Conservation (phyloP, 129 eudicot species). For the Saposhnikovia divaricata region DNA sequence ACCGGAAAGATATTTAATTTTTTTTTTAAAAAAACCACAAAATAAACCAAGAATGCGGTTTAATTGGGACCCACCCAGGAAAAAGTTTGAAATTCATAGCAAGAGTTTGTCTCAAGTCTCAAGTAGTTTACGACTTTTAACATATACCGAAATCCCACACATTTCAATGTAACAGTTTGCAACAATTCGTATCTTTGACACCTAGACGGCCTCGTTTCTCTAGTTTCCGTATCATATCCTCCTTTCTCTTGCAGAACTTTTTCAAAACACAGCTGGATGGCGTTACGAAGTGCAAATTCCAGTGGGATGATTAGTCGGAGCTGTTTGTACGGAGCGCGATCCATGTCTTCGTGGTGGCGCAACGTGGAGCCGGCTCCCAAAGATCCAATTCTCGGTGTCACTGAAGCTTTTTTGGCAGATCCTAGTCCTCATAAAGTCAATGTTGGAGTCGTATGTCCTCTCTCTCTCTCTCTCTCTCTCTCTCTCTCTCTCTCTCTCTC, state of each 20-base stretch:
- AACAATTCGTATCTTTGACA: not conserved
- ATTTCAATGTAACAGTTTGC: not conserved
- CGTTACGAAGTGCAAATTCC: constrained; percentile 6
- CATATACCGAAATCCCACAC: not conserved
- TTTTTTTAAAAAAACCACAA: too few relatives aligned
- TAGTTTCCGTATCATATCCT: too few relatives aligned
- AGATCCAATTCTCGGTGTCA: constrained; percentile 89
- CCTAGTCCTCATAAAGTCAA: constrained; percentile 69
- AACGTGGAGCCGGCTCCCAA: constrained; percentile 74
- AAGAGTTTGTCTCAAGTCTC: not conserved
- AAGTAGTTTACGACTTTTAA: not conserved
- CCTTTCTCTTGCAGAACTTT: not conserved
- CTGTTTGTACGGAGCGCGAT: constrained; percentile 24
- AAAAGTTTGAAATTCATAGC: not conserved
- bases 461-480: too few relatives aligned
- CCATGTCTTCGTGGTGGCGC: constrained; percentile 67
- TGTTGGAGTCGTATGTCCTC: constrained; percentile 67
- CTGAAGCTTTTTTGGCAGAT: constrained; percentile 85
- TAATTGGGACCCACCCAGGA: not conserved
- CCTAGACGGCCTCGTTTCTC: not conserved
- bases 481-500: too few relatives aligned
- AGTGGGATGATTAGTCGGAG: not conserved
- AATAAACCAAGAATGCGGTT: not conserved
- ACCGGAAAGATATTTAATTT: too few relatives aligned
- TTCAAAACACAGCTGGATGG: constrained; percentile 1